Conservation (phyloP, 257 asterid genomes). For the Parsonsia alboflavescens region DNA sequence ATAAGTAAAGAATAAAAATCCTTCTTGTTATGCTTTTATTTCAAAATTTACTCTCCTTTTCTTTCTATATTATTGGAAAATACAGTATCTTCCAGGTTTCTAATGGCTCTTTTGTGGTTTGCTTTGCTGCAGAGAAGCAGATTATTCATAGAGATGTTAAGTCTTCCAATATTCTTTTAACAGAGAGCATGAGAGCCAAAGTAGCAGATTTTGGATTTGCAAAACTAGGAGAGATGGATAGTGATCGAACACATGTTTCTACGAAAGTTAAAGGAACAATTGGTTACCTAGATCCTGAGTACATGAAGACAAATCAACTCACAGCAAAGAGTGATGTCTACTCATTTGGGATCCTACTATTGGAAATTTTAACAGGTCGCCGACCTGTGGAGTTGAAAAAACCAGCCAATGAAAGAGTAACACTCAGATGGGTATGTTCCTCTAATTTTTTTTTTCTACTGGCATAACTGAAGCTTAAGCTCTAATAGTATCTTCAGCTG, state of each 20-base stretch:
- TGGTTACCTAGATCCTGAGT: slow-evolving; percentile 97
- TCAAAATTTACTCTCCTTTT: not conserved
- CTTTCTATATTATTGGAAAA: not conserved
- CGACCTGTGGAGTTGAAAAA: slow-evolving; percentile 83
- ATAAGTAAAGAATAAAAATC: not conserved
- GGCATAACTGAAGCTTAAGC: not conserved
- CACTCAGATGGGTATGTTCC: slow-evolving; percentile 80
- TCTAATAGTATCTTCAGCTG: not conserved
- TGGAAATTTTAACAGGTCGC: slow-evolving; percentile 89
- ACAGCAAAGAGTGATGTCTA: slow-evolving; percentile 86
- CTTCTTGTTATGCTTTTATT: not conserved
- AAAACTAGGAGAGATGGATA: slow-evolving; percentile 63
- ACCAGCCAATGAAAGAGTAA: slow-evolving; percentile 71
- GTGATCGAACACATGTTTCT: slow-evolving; percentile 69
- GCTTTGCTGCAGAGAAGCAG: slow-evolving; percentile 68
- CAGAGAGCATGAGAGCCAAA: slow-evolving; percentile 84
- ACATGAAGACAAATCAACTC: slow-evolving; percentile 87
- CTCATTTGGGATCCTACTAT: slow-evolving; percentile 80
- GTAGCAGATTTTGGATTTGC: slow-evolving; percentile 99
- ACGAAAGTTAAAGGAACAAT: slow-evolving; percentile 97
- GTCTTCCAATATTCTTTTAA: slow-evolving; percentile 91
- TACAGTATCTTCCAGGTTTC: not conserved
- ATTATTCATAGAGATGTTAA: slow-evolving; percentile 97
- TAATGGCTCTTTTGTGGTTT: not conserved
- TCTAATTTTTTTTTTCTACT: slow-evolving; percentile 7